Base-by-base conservation (phyloP, 495 filamentous ascomycete species). In the Aspergillus steynii region DNA sequence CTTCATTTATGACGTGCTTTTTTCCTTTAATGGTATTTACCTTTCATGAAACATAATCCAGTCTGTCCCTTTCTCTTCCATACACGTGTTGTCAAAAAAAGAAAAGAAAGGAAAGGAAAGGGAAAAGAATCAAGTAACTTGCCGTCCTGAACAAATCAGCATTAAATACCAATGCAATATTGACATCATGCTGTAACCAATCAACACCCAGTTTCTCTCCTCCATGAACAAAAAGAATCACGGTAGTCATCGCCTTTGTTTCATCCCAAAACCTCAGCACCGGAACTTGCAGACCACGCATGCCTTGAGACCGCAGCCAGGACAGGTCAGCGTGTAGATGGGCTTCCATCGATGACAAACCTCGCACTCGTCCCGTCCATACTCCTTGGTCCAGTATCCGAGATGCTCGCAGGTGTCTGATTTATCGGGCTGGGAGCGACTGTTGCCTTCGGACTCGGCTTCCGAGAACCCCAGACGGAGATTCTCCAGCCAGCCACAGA, bases 251-350 rank as follows among this genome's bases (percentile, higher is more conserved):
- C 20, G 20, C 20, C 20, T 20, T 20, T 20, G 20, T 20, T 20
- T 20, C 20, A 51, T 20, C 25, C 26, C 28, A 12, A 49, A 25
- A 42, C 47, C 50, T 55, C 63, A 45, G 37, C 58, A 65, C 50
- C 50, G 29, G 52, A 72, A 79, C 61, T 72, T 77, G 60, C 75
- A 78, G 14, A 63, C 54, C 7, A 77, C 62, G 49, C 75, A 78
- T 10, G 65, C 71, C 60, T 66, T 68, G 5, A 60, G 29, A 10
- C 71, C 70, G 56, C 77, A 78, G 7, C 62, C 62, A 1, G 71
- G 67, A 50, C 77, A 80, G 1, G 56, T 68, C 8, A 77, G 58
- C 10, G 63, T 64, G 27, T 64, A 78, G 5, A 77, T 61, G 0
- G 77, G 77, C 62, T 50, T 65, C 67, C 69, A 77, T 5, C 68